These are phyloP conservation scores for Allomyces macrogynus DNA, from an alignment of 192 early-diverging fungal species.

Conservation along the genomic window DNA sequence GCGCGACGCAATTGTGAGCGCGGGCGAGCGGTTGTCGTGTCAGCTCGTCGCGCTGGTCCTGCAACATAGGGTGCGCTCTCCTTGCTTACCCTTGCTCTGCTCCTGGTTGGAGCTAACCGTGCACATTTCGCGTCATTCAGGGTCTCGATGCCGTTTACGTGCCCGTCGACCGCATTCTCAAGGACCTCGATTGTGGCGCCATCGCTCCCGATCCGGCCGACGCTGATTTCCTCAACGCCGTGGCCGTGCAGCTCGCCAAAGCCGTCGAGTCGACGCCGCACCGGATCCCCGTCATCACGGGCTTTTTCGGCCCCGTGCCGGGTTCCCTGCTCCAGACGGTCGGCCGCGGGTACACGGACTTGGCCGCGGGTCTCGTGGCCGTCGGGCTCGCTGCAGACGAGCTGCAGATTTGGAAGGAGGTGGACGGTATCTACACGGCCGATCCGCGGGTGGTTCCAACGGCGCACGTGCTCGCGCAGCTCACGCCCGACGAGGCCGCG, in stretches of 20 bases:
- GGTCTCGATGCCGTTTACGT: constrained; percentile 70
- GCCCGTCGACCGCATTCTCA: constrained; percentile 57
- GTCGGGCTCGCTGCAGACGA: constrained; percentile 75
- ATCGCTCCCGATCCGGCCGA: constrained; percentile 57
- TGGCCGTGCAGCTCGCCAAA: constrained; percentile 43
- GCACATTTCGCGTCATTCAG: constrained; percentile 9
- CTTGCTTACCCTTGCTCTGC: constrained; percentile 2
- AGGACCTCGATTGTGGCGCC: constrained; percentile 60
- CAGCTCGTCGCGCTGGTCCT: constrained; percentile 73
- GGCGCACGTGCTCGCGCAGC: constrained; percentile 71
- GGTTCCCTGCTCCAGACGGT: constrained; percentile 75
- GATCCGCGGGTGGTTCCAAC: constrained; percentile 85
- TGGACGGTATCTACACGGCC: constrained; percentile 97
- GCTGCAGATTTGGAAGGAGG: constrained; percentile 98
- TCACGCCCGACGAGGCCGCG: constrained; percentile 93
- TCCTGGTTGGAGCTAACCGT: constrained; percentile 3
- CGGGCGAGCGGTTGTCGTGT: constrained; percentile 85
- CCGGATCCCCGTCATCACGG: constrained; percentile 77
- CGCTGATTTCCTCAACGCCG: constrained; percentile 66
- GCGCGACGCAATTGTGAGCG: constrained; percentile 79
- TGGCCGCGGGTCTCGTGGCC: constrained; percentile 83
- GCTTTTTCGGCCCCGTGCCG: constrained; percentile 91
- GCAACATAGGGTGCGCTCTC: constrained; percentile 23
- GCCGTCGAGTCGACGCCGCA: constrained; percentile 34
- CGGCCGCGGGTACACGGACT: constrained; percentile 94